Percentiles rank a stretch among this genome's conserved stretches.
Evolutionary conservation across 2,329 filamentous ascomycete species (phyloP).

Genomic region (Spiromastix sp.): DNA sequence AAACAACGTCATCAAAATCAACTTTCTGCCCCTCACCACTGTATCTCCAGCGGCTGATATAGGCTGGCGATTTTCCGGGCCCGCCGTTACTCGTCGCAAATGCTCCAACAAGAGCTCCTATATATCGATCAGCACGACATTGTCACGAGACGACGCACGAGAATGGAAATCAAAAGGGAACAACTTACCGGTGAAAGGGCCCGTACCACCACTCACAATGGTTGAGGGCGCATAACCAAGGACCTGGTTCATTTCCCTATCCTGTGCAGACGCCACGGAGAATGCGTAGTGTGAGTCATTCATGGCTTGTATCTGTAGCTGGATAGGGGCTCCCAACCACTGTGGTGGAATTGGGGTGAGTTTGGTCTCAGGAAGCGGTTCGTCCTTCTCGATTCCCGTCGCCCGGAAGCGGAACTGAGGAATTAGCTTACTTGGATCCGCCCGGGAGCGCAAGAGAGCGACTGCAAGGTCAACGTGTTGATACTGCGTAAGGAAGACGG

Average conservation of each 20-base stretch:
- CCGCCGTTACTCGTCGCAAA: slow-evolving; percentile 46
- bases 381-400: neutral
- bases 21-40: slow-evolving; percentile 5
- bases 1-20: no score
- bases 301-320: slow-evolving; percentile 5
- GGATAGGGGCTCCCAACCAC: neutral
- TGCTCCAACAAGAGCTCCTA: slow-evolving; percentile 40
- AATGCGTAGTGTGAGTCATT: slow-evolving; percentile 6
- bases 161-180: neutral
- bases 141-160: neutral
- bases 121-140: slow-evolving; percentile 17
- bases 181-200: slow-evolving; percentile 3
- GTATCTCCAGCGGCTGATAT: slow-evolving; percentile 41
- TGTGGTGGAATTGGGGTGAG: neutral
- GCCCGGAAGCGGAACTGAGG: slow-evolving; percentile 7
- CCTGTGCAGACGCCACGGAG: slow-evolving; percentile 2
- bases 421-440: neutral
- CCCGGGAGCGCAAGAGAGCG: slow-evolving; percentile 2
- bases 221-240: slow-evolving; percentile 1
- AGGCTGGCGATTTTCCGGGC: slow-evolving; percentile 33
- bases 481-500: slow-evolving; percentile 5
- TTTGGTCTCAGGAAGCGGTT: neutral
- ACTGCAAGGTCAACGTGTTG: slow-evolving; percentile 6
- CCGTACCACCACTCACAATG: slow-evolving; percentile 4
- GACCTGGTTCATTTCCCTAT: slow-evolving; percentile 1